These are phyloP conservation scores for Daphne laureola DNA, from an alignment of 441 rosid genomes.

Conservation along the genomic window DNA sequence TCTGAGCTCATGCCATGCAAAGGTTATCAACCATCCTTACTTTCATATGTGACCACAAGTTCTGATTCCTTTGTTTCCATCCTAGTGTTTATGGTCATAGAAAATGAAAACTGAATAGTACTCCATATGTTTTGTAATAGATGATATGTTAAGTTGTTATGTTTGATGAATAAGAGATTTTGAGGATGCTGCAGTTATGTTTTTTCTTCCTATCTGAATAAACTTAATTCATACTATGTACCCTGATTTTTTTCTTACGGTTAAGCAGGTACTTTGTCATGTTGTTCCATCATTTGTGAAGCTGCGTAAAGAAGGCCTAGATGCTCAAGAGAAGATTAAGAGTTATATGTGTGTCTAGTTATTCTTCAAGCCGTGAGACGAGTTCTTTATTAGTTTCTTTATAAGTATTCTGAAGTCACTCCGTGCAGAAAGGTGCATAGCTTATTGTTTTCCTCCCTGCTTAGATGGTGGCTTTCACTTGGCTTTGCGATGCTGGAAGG, in stretches of 20 bases:
- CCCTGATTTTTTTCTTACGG: neutral
- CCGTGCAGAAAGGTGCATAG: slow-evolving; percentile 11
- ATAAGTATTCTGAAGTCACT: slow-evolving; percentile 9
- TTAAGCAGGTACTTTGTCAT: slow-evolving; percentile 71
- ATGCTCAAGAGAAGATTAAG: slow-evolving; percentile 95
- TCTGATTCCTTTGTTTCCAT: too few species aligned
- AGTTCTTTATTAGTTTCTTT: slow-evolving; percentile 28
- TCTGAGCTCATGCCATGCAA: too few species aligned
- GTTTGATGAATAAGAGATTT: too few species aligned
- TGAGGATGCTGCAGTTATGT: neutral
- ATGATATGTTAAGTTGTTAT: too few species aligned
- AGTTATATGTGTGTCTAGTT: slow-evolving; percentile 93
- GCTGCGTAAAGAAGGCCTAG: slow-evolving; percentile 95
- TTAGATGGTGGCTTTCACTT: slow-evolving; percentile 95
- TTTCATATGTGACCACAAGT: too few species aligned
- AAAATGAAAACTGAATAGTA: too few species aligned
- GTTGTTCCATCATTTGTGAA: slow-evolving; percentile 83
- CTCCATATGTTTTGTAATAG: too few species aligned
- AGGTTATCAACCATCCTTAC: too few species aligned
- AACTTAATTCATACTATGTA: too few species aligned
- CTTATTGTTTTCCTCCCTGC: slow-evolving; percentile 14
- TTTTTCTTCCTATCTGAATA: neutral
- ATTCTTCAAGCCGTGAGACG: slow-evolving; percentile 59
- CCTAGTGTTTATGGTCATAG: too few species aligned
- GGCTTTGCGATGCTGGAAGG: slow-evolving; percentile 83